Conservation (phyloP, 1,284 basidiomycete genomes). For the Taiwanofungus camphoratus region DNA sequence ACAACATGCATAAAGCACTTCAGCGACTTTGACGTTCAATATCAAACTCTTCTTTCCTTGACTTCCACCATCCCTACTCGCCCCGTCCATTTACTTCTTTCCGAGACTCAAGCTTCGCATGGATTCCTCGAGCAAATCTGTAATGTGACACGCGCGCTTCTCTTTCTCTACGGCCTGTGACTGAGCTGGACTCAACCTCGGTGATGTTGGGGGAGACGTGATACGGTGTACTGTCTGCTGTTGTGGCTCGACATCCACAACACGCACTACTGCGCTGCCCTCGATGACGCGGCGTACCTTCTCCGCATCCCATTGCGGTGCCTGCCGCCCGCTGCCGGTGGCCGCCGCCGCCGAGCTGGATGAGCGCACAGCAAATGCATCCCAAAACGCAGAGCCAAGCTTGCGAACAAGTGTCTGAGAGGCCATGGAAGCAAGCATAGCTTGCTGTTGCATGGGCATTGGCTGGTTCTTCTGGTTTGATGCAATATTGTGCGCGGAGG, state of each 20-base stretch:
- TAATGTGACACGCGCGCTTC: slow-evolving; percentile 19
- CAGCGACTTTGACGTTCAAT: no score
- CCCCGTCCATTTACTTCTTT: slow-evolving; percentile 12
- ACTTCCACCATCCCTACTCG: no score
- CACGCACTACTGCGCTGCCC: slow-evolving; percentile 65
- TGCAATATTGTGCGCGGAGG: neutral
- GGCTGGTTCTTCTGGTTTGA: slow-evolving; percentile 13
- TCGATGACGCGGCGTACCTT: slow-evolving; percentile 74
- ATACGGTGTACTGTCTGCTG: slow-evolving; percentile 1
- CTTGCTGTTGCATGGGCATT: slow-evolving; percentile 33
- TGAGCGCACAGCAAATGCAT: slow-evolving; percentile 59
- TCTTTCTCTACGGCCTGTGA: slow-evolving; percentile 4
- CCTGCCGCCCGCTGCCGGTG: slow-evolving; percentile 21
- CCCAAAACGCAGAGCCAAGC: slow-evolving; percentile 73
- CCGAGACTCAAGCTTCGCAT: slow-evolving; percentile 42
- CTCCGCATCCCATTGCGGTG: slow-evolving; percentile 53
- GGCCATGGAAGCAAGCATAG: slow-evolving; percentile 60
- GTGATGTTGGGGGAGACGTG: slow-evolving; percentile 1
- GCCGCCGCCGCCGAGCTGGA: slow-evolving; percentile 14
- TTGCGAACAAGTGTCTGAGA: slow-evolving; percentile 64
- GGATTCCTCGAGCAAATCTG: slow-evolving; percentile 52
- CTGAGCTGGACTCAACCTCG: neutral
- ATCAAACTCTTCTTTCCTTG: no score
- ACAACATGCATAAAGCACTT: no score
- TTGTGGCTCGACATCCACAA: slow-evolving; percentile 62